These are phyloP conservation scores for Helotiales sp. DNA, from an alignment of 2,329 filamentous ascomycete genomes.

Conservation along the genomic window DNA sequence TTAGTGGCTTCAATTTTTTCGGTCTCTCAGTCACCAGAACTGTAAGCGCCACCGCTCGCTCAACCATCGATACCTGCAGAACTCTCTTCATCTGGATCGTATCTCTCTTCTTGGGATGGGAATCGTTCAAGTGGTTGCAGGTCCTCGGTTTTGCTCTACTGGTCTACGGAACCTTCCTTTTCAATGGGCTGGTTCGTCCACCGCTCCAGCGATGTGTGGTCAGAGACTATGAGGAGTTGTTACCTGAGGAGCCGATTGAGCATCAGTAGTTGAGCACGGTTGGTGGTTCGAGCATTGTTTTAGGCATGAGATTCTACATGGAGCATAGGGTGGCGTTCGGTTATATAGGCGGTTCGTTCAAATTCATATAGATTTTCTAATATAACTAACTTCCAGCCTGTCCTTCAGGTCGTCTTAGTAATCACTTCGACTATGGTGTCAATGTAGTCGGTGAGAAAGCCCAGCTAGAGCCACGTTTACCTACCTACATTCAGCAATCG, in stretches of 20 bases:
- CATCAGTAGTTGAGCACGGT: constrained; percentile 49
- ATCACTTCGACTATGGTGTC: not conserved
- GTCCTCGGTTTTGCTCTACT: constrained; percentile 85
- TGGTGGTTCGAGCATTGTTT: not conserved
- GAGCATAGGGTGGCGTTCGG: not conserved
- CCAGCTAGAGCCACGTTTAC: too few relatives aligned
- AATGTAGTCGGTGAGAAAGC: too few relatives aligned
- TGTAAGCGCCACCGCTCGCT: constrained; percentile 90
- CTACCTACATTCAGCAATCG: too few relatives aligned
- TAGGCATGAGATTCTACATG: not conserved
- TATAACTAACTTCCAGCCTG: too few relatives aligned
- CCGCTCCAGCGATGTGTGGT: constrained; percentile 73
- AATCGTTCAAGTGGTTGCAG: constrained; percentile 97
- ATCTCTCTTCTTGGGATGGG: constrained; percentile 91
- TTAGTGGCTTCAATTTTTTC: constrained; percentile 97
- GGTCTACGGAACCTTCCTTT: constrained; percentile 95
- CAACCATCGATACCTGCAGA: constrained; percentile 95
- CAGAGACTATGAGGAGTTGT: constrained; percentile 63
- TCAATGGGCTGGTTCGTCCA: constrained; percentile 90
- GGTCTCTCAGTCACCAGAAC: constrained; percentile 88
- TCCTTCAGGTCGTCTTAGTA: not conserved
- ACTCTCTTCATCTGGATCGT: constrained; percentile 99
- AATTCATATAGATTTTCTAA: not conserved
- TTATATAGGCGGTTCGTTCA: not conserved
- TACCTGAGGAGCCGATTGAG: constrained; percentile 86